A percentile compares a stretch with the other conserved stretches of the same genome.
phyloP scores from a whole-genome alignment of 805 yeast genomes.

The Ogataea wickerhamii region DNA sequence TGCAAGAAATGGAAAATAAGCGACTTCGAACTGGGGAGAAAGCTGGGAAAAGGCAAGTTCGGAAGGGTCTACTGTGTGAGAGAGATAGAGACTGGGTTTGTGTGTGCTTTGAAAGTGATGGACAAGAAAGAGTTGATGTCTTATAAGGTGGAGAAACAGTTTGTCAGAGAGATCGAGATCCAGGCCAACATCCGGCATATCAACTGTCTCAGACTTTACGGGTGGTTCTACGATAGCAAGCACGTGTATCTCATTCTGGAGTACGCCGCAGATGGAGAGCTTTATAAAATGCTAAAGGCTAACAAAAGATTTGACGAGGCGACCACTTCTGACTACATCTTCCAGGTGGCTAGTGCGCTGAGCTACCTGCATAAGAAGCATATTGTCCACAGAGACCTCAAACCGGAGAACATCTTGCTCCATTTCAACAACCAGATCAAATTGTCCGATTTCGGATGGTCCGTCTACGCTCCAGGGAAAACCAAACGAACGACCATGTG shows the following conservation, averaged over 20 bases:
- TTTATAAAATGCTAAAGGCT: slow-evolving; percentile 68
- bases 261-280: slow-evolving; percentile 81
- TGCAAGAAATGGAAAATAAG: slow-evolving; percentile 25
- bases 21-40: slow-evolving; percentile 84
- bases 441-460: slow-evolving; percentile 96
- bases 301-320: slow-evolving; percentile 67
- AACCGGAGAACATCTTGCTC: slow-evolving; percentile 87
- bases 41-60: slow-evolving; percentile 88
- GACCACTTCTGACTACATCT: slow-evolving; percentile 73
- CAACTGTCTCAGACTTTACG: slow-evolving; percentile 75
- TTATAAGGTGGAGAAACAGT: slow-evolving; percentile 77
- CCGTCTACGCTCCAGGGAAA: slow-evolving; percentile 60
- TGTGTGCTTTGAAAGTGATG: slow-evolving; percentile 92
- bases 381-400: slow-evolving; percentile 87
- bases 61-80: slow-evolving; percentile 89
- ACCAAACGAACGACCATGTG: slow-evolving; percentile 74
- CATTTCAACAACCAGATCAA: slow-evolving; percentile 75
- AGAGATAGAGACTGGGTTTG: slow-evolving; percentile 69
- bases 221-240: slow-evolving; percentile 77
- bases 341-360: slow-evolving; percentile 80
- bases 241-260: slow-evolving; percentile 84
- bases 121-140: slow-evolving; percentile 72
- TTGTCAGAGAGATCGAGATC: slow-evolving; percentile 87
- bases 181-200: slow-evolving; percentile 78
- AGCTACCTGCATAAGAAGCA: slow-evolving; percentile 72